These are phyloP conservation scores for Hypoxylon fuscum DNA, from an alignment of 495 filamentous ascomycete genomes.

Conservation along the genomic window DNA sequence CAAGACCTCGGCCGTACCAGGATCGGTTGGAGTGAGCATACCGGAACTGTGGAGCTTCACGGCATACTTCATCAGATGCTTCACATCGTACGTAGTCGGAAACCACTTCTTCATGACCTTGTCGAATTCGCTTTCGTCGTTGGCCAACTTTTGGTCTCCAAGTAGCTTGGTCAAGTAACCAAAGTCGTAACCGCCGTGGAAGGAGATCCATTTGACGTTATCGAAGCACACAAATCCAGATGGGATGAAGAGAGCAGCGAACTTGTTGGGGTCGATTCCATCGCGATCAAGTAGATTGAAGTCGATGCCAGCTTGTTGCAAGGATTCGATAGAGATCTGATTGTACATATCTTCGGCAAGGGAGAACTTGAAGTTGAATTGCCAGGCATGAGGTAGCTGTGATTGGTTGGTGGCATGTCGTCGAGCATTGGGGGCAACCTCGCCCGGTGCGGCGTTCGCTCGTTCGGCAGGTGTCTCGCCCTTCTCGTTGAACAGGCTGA, in stretches of 20 bases:
- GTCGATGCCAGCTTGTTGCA: conserved; percentile 87
- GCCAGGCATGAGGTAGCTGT: conserved; percentile 89
- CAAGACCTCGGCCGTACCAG: conserved; percentile 71
- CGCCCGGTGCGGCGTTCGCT: conserved; percentile 63
- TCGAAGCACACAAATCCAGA: conserved; percentile 91
- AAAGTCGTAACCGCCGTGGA: conserved; percentile 99
- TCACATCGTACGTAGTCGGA: conserved; percentile 92
- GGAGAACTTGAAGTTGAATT: conserved; percentile 98
- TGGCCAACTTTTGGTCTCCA: conserved; percentile 77
- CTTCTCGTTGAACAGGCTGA: conserved; percentile 87
- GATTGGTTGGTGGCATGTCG: conserved; percentile 62
- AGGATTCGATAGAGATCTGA: conserved; percentile 86
- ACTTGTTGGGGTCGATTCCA: conserved; percentile 90
- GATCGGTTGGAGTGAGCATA: conserved; percentile 70
- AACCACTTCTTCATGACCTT: conserved; percentile 88
- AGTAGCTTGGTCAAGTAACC: conserved; percentile 96
- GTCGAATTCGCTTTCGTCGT: conserved; percentile 88
- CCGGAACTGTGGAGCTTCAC: conserved; percentile 70
- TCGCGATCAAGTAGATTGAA: conserved; percentile 81
- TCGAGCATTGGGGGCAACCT: conserved; percentile 49
- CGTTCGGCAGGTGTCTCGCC: conserved; percentile 83
- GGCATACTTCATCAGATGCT: conserved; percentile 87
- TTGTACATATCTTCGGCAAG: conserved; percentile 96
- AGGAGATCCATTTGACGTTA: conserved; percentile 93
- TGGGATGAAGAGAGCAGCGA: conserved; percentile 86